These are phyloP conservation scores for Noccaea caerulescens DNA, from an alignment of 345 rosid species.

Conservation along the genomic window DNA sequence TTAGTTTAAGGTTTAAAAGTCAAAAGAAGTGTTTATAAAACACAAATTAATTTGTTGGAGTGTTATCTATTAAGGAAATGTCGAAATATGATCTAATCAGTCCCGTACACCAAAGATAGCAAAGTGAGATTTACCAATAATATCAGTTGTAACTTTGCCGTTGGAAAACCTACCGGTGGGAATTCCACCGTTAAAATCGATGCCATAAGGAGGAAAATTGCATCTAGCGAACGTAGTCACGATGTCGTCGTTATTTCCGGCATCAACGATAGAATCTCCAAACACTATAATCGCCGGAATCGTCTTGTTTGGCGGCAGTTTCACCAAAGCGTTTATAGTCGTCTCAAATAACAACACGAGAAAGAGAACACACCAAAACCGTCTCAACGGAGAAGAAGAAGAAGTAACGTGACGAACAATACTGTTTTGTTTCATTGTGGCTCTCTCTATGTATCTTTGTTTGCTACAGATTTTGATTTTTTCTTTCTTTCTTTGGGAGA, in stretches of 20 bases:
- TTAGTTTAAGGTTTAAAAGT: background rate
- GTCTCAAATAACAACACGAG: constrained; percentile 21
- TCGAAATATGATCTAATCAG: background rate
- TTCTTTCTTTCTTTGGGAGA: constrained; percentile 14
- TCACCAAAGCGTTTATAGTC: constrained; percentile 34
- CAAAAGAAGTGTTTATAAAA: background rate
- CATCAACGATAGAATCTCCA: constrained; percentile 80
- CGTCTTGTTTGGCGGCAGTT: constrained; percentile 45
- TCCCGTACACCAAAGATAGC: background rate
- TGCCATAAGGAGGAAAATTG: constrained; percentile 77
- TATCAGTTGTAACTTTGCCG: constrained; percentile 75
- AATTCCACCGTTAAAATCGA: constrained; percentile 56
- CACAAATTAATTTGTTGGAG: too few species aligned
- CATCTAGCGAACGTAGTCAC: constrained; percentile 52
- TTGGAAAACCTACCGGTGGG: constrained; percentile 81
- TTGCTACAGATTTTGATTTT: background rate
- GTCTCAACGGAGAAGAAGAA: background rate
- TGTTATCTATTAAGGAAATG: background rate
- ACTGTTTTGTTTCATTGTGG: constrained; percentile 18
- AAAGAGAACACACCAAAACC: constrained; percentile 24
- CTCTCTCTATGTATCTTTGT: constrained; percentile 2
- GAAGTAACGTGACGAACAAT: background rate
- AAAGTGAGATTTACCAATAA: constrained; percentile 51
- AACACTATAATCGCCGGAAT: constrained; percentile 63
- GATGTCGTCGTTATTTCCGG: constrained; percentile 74